Evolutionary conservation across 106 monocot genomes (phyloP), one percentile per base, ranked within the genome.

Genomic region (Allium sativum): DNA sequence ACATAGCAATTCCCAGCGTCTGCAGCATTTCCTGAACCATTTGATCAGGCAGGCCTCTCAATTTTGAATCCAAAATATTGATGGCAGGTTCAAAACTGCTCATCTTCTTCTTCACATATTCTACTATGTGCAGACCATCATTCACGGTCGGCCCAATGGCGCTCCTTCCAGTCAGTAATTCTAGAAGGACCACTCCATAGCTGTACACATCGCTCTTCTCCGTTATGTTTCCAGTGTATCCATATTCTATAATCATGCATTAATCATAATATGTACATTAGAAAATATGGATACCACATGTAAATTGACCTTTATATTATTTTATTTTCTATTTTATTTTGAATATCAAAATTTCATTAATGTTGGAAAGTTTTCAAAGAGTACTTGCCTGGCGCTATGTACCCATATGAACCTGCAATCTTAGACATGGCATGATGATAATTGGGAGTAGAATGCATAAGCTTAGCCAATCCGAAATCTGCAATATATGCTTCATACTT

Each of bases 151-250:
- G 79, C 57, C 88, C 91, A 2, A 98, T 72, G 6, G 80, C 96
- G n/a, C 81, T 88, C 10, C 91, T 67, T 12, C 91, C 88, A 12
- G 71, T 91, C 7, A 98, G 72, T n/a, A 98, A 88, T 68, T 98
- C 96, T 13, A 98, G 74, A 6, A 98, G 88, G 21, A 98, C 96
- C 6, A 98, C 96, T 10, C 91, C 91, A 44, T 82, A 98, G 84
- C 96, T 98, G 67, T 98, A 98, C 45, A 98, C 87, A 41, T 98
- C 96, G 31, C 96, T 98, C 73, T 98, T 98, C 67, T 91, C 96
- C 17, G 91, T 98, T 71, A 98, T 91, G 31, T 92, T 87, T 40
- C 64, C 71, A 0, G 85, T 88, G 80, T 98, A 98, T 11, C 84
- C 87, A 18, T 98, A 98, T 68, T 98, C 91, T 98, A 78, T 31